A percentile compares a stretch with the other conserved stretches of the same genome.
phyloP scores from a whole-genome alignment of 2,329 filamentous ascomycete genomes.

The Coniochaeta ligniaria region DNA sequence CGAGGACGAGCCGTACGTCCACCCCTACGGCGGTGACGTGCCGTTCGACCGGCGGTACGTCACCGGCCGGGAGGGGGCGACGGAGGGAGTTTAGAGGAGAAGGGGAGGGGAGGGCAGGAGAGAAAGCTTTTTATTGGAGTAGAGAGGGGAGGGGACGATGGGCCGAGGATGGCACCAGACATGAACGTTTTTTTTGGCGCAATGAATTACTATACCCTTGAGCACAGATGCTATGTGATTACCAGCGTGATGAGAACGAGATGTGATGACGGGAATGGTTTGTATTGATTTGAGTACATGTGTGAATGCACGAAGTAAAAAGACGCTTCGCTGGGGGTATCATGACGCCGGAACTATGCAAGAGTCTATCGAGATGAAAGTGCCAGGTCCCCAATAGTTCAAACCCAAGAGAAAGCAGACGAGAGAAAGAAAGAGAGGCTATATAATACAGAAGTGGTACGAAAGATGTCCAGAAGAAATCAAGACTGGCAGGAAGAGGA shows the following conservation, averaged over 20 bases:
- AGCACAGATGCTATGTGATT: neutral
- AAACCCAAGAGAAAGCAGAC: neutral
- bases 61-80: neutral
- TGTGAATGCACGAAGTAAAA: neutral
- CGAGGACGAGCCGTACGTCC: neutral
- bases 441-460: neutral
- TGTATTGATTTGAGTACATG: neutral
- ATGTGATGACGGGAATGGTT: neutral
- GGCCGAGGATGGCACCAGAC: neutral
- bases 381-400: neutral
- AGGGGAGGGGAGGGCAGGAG: neutral
- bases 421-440: neutral
- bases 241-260: neutral
- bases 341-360: neutral
- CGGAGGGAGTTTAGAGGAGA: neutral
- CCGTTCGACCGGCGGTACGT: neutral
- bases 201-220: neutral
- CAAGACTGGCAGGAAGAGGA: neutral
- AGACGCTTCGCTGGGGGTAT: neutral
- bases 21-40: neutral
- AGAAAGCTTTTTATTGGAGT: neutral
- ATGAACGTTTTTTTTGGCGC: neutral
- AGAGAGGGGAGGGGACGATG: neutral
- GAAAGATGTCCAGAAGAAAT: neutral
- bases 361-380: neutral